Base-by-base conservation (phyloP, 148 eudicot species). In the Simmondsia chinensis region DNA sequence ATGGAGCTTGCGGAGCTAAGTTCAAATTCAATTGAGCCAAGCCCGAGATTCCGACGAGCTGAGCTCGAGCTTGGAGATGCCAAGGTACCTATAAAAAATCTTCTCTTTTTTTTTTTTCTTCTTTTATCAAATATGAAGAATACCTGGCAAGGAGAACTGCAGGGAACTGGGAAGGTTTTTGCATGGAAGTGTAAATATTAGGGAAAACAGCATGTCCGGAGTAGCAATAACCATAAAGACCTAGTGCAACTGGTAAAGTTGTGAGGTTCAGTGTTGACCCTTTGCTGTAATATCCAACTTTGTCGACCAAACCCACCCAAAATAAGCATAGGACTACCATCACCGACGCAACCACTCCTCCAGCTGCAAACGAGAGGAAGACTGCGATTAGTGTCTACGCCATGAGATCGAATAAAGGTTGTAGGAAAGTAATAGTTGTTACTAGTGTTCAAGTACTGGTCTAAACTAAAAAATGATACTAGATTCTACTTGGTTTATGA, bases 141-240 rank as follows among this genome's bases (percentile, higher is more conserved):
- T 53, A 79, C 97, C 95, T 79, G 21, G 79, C 61, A 35, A 89
- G 42, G 33, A 89, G 95, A 45, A 85, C 77, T 4, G 78, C 44
- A 37, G 95, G 61, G 46, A 50, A 85, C 59, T 76, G 94, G 43
- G 40, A 68, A 27, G 52, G 93, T 29, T 85, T 74, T 38, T 61
- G 77, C 95, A 91, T 79, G 28, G 99, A 91, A 47, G 81, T 65
- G 52, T 91, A 91, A 47, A 91, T 91, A 60, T 91, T 91, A 27
- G 99, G 99, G 59, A 79, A 85, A 26, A 91, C 88, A 12, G 99
- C 95, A 49, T 91, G 99, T 51, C 99, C 99, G 14, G 95, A 79
- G 50, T 74, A 91, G 66, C 85, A 91, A 54, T 60, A 85, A 12
- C 95, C 99, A 57, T 82, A 91, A 4, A 91, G 80, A 54, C 99